Base-by-base conservation (phyloP, 2,329 filamentous ascomycete genomes). In the Cladosporium sp. region DNA sequence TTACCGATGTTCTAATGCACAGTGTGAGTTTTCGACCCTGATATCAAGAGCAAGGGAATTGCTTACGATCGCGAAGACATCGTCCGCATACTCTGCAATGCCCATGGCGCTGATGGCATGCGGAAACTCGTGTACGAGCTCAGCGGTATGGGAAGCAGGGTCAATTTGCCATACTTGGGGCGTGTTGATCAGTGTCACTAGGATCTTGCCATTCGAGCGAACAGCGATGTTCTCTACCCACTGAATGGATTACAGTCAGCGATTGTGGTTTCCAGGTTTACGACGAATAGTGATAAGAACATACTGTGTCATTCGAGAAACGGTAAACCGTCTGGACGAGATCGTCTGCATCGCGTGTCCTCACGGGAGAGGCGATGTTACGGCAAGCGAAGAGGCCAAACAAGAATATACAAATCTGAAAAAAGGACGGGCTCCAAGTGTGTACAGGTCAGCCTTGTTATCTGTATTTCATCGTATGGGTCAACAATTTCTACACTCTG, bases 171-270 rank as follows among this genome's bases (percentile, higher is more conserved):
- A 70, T 24, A 70, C 51, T 60, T 68, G 66, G 6, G 71, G 71
- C 28, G n/a, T 58, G 55, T 60, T 64, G 15, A 68, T 60, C 5
- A 70, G 77, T 76, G 74, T 74, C 24, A 77, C 65, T 8, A 79
- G 71, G 15, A 79, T 67, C 47, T 76, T 73, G 24, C 78, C 75
- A 34, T 76, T 78, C 7, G 67, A 59, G 18, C 74, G 71, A 1
- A 75, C 68, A 6, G 75, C 74, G 44, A 78, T 72, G 63, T 77
- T 78, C 51, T 78, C 77, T 34, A 78, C 66, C 75, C 74, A 78
- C 57, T 59, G 38, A 44, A 2, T 21, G n/a, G 3, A 44, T 24
- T 10, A 47, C 4, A n/a, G 41, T 47, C 41, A 47, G 41, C n/a
- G 11, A 52, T 14, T 4, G 24, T 15, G 6, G 5, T 2, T 52